phyloP scores from a whole-genome alignment of 768 basidiomycete species.

The Pholiota microspora region DNA sequence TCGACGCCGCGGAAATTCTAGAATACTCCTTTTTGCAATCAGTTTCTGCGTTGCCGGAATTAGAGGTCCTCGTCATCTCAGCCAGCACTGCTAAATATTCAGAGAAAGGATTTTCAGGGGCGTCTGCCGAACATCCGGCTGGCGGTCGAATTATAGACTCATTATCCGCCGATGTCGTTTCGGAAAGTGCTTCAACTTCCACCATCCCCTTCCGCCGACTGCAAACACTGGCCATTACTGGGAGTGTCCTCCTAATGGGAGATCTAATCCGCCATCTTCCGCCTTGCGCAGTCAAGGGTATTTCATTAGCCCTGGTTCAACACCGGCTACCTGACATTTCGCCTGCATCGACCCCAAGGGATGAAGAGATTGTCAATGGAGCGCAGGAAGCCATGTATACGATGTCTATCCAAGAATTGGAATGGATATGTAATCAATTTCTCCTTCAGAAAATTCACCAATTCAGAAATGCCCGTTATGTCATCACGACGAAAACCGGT shows the following conservation, averaged over 20 bases:
- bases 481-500: not conserved
- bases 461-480: not conserved
- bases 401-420: not conserved
- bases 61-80: conserved; percentile 7
- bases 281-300: not conserved
- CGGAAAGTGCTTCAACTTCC: not conserved
- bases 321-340: not conserved
- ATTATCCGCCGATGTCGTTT: too few relatives aligned
- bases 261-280: not conserved
- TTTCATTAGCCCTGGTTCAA: not conserved
- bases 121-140: too few relatives aligned
- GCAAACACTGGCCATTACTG: not conserved
- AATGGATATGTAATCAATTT: not conserved
- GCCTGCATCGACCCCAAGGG: not conserved
- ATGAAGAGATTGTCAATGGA: too few relatives aligned
- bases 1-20: not conserved
- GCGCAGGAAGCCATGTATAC: not conserved
- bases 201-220: not conserved
- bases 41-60: not conserved
- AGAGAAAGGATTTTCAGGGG: too few relatives aligned
- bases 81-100: not conserved
- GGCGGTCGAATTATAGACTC: too few relatives aligned
- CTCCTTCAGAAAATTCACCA: fast-evolving
- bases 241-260: not conserved
- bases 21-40: conserved; percentile 5